Evolutionary conservation across 23 red algal species (phyloP).

Genomic region (Gracilaria domingensis): DNA sequence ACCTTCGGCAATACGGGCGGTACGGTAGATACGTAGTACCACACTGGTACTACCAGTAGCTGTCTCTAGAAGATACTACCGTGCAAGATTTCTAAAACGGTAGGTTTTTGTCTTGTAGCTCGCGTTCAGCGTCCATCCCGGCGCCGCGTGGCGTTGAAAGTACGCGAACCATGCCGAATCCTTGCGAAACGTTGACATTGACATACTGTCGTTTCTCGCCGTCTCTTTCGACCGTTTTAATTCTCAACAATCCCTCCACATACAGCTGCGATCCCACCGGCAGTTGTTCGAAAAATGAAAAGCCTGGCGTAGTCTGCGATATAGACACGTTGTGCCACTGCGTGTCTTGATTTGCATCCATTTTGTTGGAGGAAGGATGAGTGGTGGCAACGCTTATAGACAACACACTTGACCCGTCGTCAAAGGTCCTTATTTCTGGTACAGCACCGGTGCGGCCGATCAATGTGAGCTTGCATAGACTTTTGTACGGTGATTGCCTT

Average conservation of each 20-base stretch:
- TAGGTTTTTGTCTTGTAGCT: not conserved
- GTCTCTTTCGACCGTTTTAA: conserved; percentile 25
- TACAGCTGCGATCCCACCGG: conserved; percentile 45
- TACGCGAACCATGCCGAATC: conserved; percentile 24
- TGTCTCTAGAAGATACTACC: no score
- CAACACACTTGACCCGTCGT: not conserved
- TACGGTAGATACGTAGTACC: no score
- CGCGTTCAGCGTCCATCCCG: not conserved
- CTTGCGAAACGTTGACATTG: conserved; percentile 22
- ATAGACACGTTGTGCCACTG: conserved; percentile 56
- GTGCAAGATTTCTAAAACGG: conserved; percentile 23
- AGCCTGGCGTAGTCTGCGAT: conserved; percentile 29
- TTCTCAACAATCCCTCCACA: conserved; percentile 45
- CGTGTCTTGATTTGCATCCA: not conserved
- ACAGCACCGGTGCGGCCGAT: conserved; percentile 54
- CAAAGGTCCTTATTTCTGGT: conserved; percentile 2
- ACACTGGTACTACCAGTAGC: no score
- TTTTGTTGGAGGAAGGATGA: not conserved
- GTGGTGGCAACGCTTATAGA: conserved; percentile 43
- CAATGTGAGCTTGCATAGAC: conserved; percentile 51
- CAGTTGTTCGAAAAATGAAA: conserved; percentile 31
- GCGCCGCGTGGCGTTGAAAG: not conserved
- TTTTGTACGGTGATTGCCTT: conserved; percentile 3
- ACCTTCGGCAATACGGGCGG: no score
- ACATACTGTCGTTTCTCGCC: conserved; percentile 35